Base-by-base conservation (phyloP, 768 basidiomycete genomes). In the Dentipellis fragilis region DNA sequence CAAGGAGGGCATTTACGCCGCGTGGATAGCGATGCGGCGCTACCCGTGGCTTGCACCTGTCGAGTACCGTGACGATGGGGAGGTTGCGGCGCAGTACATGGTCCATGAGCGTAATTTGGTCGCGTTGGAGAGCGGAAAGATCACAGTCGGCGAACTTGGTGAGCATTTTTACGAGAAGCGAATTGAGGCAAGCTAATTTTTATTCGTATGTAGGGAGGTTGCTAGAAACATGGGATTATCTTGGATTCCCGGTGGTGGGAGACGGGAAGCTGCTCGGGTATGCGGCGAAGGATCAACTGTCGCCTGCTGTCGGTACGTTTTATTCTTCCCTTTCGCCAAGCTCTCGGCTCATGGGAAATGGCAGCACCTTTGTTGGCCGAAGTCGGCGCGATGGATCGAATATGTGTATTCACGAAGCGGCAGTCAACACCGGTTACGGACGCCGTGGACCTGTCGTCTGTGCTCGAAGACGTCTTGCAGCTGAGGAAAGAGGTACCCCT, bases 21-120 rank as follows among this genome's bases (percentile, higher is more conserved):
- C 78, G 16, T 87, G 85, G 85, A 87, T 87, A 54, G 79, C 84
- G 10, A 77, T 87, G 75, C 74, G 78, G 55, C 74, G 75, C 35
- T 87, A 87, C 63, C 83, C 85, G 2, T 87, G 84, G 83, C 74
- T 88, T 4, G 78, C 84, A 11, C 77, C 80, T 17, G 71, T 76
- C 22, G 80, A 85, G 58, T 84, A 82, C 66, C 78, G 80, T 46
- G 86, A 88, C 65, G 71, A 72, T 35, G 83, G 84, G 22, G 79
- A 82, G 62, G 80, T 77, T 6, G 85, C 80, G 7, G 80, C 75
- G 9, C 73, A 75, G 39, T 68, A 81, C 52, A 86, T 87, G 85
- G 80, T 75, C 51, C 73, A 79, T 16, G 65, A 75, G 3, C 68
- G 70, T 4, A 66, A 75, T 38, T 65, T 87, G 7, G 68, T 82